Conservation (phyloP, 805 yeast species). For the Candida berthetii region DNA sequence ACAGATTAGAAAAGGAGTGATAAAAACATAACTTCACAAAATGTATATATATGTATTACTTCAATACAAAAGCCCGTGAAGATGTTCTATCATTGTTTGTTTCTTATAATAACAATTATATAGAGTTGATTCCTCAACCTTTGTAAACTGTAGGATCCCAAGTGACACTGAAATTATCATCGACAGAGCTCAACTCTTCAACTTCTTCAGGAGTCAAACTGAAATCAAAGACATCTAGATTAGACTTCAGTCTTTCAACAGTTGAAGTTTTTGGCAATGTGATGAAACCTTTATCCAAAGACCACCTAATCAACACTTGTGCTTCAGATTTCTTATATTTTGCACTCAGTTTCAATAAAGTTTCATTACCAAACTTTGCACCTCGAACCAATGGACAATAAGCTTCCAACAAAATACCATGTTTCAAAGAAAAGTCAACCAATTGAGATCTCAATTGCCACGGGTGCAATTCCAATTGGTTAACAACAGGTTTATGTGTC, state of each 20-base stretch:
- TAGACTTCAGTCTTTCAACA: conserved; percentile 43
- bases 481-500: conserved; percentile 56
- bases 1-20: no score
- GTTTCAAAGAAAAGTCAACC: conserved; percentile 48
- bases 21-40: no score
- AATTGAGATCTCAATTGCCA: conserved; percentile 69
- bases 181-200: conserved; percentile 16
- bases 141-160: background rate
- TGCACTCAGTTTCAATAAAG: conserved; percentile 40
- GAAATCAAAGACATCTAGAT: conserved; percentile 50
- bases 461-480: conserved; percentile 81
- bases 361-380: conserved; percentile 46
- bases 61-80: no score
- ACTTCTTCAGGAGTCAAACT: conserved; percentile 36
- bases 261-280: conserved; percentile 65
- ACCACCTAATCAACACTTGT: conserved; percentile 70
- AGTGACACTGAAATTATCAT: background rate
- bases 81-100: no score
- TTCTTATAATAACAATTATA: no score
- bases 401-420: conserved; percentile 62
- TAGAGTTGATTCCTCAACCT: background rate
- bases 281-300: conserved; percentile 61
- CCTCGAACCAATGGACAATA: conserved; percentile 78
- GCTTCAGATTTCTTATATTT: conserved; percentile 45
- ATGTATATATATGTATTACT: no score